Base-by-base conservation (phyloP, 1,139 yeast species). In the Pichia cactophila region DNA sequence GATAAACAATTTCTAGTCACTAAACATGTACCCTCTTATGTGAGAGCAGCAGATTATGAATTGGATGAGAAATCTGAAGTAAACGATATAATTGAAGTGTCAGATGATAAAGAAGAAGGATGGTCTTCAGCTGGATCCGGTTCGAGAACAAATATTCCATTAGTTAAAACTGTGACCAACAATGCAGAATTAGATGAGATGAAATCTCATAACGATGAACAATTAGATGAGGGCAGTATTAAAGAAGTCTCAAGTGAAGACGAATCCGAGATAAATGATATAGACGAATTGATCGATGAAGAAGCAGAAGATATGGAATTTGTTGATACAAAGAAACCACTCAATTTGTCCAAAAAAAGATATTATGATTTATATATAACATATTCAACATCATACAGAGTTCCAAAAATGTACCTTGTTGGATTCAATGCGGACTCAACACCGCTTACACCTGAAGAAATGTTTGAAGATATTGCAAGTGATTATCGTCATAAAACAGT, bases 401-500 rank as follows among this genome's bases (percentile, higher is more conserved):
- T 94, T 8, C 99, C 99, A 37, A 89, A 94, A 71, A 75, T 94
- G 75, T 94, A 89, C 61, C 70, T 92, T 48, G 88, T 88, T 20
- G 99, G 99, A 0, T 92, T 82, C 70, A 82, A 81, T 60, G 74
- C 81, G 17, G 79, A 85, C 54, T 97, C 98, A 0, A 76, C 82
- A 17, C 98, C 98, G 1, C 70, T 92, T 36, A 73, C 86, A 28
- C 97, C 98, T 1, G 73, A 81, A 35, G 85, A 86, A 61, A 92
- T 92, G 97, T 89, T 89, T 69, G 94, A 90, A 61, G 99, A 92
- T 64, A 88, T 92, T 47, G 80, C 90, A 11, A 78, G 84, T 37
- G 99, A 92, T 65, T 92, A 92, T 67, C 80, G 92, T 61, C 90
- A 90, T 62, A 92, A 92, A 68, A 94, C 99, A 0, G 98, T 94